Evolutionary conservation across 805 yeast species (phyloP).

Genomic region (Clavispora phyllophila): DNA sequence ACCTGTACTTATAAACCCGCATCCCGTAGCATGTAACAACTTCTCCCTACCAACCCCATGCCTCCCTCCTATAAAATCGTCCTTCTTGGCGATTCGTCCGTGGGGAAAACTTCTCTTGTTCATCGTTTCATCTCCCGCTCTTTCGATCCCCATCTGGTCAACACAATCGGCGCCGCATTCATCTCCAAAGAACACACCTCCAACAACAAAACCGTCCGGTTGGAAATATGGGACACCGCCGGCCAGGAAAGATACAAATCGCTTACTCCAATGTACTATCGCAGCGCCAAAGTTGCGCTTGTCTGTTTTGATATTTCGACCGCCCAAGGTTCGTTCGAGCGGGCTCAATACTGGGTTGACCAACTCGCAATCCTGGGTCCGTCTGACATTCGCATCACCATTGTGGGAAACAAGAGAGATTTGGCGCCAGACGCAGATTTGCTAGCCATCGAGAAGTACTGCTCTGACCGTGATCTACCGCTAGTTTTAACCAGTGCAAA

Average conservation of each 20-base stretch:
- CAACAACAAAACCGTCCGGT: constrained; percentile 41
- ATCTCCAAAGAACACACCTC: constrained; percentile 61
- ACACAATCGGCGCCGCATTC: constrained; percentile 99
- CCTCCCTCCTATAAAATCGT: constrained; percentile 36
- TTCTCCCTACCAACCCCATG: neutral
- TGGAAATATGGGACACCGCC: constrained; percentile 92
- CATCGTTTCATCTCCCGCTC: constrained; percentile 68
- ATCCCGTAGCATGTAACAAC: too few species aligned
- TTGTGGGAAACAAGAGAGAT: constrained; percentile 87
- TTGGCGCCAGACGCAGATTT: constrained; percentile 30
- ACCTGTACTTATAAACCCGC: too few species aligned
- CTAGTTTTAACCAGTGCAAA: constrained; percentile 60
- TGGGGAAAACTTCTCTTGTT: constrained; percentile 70
- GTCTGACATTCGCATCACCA: constrained; percentile 26
- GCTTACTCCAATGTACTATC: constrained; percentile 42
- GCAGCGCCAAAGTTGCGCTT: constrained; percentile 54
- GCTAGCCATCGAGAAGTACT: constrained; percentile 12
- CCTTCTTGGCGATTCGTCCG: constrained; percentile 50
- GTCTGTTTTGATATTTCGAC: constrained; percentile 81
- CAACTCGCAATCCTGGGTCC: constrained; percentile 46
- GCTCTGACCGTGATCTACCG: constrained; percentile 14
- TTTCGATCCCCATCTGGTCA: constrained; percentile 76
- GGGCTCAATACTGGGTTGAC: constrained; percentile 87
- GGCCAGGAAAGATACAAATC: constrained; percentile 61
- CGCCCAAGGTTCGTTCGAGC: constrained; percentile 41